Conservation (phyloP, 1,139 yeast genomes). For the Candida sojae region DNA sequence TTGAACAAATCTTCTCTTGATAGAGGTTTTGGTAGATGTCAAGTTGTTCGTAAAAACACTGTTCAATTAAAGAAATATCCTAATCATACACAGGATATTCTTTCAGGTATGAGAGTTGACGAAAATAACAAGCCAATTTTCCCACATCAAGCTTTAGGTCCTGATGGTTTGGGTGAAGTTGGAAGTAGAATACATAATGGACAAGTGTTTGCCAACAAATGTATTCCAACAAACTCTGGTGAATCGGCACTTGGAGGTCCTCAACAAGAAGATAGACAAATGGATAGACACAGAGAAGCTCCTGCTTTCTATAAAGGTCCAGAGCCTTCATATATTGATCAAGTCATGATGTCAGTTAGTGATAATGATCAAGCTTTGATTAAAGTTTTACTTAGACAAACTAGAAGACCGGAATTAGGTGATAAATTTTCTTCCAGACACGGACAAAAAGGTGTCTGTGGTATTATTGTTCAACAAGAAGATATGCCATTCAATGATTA, state of each 20-base stretch:
- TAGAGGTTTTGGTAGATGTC: conserved; percentile 98
- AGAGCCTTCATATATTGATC: conserved; percentile 92
- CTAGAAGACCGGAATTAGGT: conserved; percentile 97
- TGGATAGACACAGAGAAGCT: conserved; percentile 79
- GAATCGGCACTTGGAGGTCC: conserved; percentile 63
- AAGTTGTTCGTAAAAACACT: conserved; percentile 91
- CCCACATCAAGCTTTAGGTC: conserved; percentile 85
- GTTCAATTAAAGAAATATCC: conserved; percentile 88
- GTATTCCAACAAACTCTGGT: conserved; percentile 85
- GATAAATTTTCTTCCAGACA: conserved; percentile 97
- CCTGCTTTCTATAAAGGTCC: conserved; percentile 94
- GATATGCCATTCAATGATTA: conserved; percentile 93
- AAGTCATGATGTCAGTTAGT: conserved; percentile 95
- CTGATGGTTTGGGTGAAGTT: conserved; percentile 96
- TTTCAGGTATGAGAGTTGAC: conserved; percentile 88
- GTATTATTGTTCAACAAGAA: conserved; percentile 94
- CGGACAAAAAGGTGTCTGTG: conserved; percentile 99
- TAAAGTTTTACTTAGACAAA: conserved; percentile 89
- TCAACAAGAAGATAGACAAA: conserved; percentile 23
- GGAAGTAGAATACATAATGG: conserved; percentile 91
- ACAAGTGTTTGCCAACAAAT: conserved; percentile 89
- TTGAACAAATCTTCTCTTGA: conserved; percentile 90
- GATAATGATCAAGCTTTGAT: conserved; percentile 94
- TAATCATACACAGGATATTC: conserved; percentile 87
- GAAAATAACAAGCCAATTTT: conserved; percentile 77